A percentile compares a stretch with the other conserved stretches of the same genome.
Conservation (phyloP, 257 asterid genomes). For the Solanum neorickii region DNA sequence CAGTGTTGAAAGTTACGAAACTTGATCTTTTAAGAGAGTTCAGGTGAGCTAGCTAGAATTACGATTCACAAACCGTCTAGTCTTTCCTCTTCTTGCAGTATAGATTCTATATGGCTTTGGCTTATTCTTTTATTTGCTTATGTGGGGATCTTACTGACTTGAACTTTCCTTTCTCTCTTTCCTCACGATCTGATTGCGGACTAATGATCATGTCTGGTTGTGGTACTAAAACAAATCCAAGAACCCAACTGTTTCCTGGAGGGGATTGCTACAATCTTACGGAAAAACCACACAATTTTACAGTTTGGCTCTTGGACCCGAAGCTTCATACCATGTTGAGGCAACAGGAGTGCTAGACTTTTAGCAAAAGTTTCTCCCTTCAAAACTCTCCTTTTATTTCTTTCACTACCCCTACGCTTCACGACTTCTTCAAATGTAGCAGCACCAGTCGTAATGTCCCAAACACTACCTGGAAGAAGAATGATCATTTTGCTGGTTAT, state of each 20-base stretch:
- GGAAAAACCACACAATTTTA: neutral
- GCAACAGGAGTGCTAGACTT: neutral
- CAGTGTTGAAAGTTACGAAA: neutral
- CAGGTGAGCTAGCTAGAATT: neutral
- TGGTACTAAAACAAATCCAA: neutral
- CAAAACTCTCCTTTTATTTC: neutral
- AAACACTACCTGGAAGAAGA: neutral
- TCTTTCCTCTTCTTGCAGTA: neutral
- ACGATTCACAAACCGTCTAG: neutral
- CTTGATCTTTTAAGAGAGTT: neutral
- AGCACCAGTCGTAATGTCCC: neutral
- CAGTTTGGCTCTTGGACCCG: neutral
- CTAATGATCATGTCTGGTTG: neutral
- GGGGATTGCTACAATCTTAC: neutral
- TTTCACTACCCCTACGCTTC: neutral
- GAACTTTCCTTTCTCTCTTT: neutral
- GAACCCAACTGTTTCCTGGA: neutral
- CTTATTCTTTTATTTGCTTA: neutral
- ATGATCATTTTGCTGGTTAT: neutral
- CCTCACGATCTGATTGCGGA: neutral
- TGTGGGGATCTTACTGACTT: neutral
- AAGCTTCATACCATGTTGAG: neutral
- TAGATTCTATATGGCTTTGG: neutral
- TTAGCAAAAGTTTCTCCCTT: neutral
- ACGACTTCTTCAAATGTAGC: neutral